phyloP scores from a whole-genome alignment of 2,329 filamentous ascomycete species.

The Cryphonectria radicalis region DNA sequence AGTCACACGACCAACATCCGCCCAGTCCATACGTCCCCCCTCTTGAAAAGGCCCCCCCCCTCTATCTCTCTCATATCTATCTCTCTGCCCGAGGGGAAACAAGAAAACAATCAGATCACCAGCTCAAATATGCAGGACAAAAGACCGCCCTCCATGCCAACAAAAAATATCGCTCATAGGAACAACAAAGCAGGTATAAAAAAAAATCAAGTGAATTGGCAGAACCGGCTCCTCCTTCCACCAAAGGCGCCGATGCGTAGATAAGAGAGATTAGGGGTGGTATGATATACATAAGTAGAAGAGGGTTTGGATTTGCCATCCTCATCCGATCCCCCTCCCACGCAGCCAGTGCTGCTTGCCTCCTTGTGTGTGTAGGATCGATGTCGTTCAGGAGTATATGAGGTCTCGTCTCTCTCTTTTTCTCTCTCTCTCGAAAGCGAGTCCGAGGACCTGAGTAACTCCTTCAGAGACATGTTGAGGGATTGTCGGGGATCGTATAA shows the following conservation, averaged over 20 bases:
- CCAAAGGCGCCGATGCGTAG: conserved; percentile 8
- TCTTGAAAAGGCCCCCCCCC: background rate
- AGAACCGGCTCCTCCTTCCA: conserved; percentile 4
- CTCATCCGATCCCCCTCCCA: background rate
- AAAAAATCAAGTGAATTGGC: background rate
- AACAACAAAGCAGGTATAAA: background rate
- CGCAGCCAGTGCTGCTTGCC: background rate
- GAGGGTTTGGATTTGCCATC: background rate
- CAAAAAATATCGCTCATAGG: background rate
- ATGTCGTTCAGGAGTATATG: background rate
- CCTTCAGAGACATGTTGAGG: background rate
- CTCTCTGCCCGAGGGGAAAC: background rate
- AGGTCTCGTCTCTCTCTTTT: background rate
- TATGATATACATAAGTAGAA: background rate
- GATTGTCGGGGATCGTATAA: background rate
- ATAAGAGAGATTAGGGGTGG: background rate
- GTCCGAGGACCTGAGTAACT: background rate
- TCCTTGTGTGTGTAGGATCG: background rate
- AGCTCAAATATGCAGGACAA: background rate
- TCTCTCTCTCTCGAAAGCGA: no score
- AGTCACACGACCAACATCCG: background rate
- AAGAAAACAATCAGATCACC: background rate
- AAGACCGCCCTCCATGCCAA: background rate
- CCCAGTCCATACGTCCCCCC: background rate
- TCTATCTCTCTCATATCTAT: background rate